These are phyloP conservation scores for Lichtheimia ornata DNA, from an alignment of 371 early-diverging fungal species.

Conservation along the genomic window DNA sequence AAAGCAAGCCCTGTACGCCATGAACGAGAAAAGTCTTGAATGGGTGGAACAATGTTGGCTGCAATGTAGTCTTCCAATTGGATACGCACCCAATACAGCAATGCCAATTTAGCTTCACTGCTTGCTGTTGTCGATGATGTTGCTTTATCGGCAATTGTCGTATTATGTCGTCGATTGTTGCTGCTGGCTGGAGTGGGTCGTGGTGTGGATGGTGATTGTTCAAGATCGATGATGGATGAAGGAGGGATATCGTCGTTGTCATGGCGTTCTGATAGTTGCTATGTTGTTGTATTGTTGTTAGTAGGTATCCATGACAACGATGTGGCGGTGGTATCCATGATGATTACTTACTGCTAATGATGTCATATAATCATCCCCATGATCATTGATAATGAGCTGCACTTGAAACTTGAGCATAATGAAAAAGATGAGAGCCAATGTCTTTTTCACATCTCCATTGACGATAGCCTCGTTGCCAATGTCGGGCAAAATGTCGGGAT, in stretches of 20 bases:
- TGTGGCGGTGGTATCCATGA: too few relatives aligned
- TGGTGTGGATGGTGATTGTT: slow-evolving; percentile 4
- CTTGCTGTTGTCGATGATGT: background rate
- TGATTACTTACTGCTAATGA: slow-evolving; percentile 30
- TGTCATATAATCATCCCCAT: slow-evolving; percentile 40
- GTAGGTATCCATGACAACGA: too few relatives aligned
- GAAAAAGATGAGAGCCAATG: slow-evolving; percentile 80
- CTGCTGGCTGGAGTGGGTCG: background rate
- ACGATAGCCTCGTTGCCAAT: slow-evolving; percentile 86
- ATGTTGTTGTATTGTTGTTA: background rate
- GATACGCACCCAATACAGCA: slow-evolving; percentile 73
- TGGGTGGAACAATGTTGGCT: slow-evolving; percentile 56
- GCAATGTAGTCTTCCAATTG: slow-evolving; percentile 63
- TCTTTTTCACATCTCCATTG: slow-evolving; percentile 84
- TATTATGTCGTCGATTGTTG: background rate
- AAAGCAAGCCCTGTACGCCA: slow-evolving; percentile 80
- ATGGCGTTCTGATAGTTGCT: slow-evolving; percentile 10
- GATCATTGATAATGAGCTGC: slow-evolving; percentile 51
- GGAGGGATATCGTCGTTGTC: background rate
- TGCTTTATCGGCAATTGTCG: background rate
- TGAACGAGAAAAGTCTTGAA: slow-evolving; percentile 68
- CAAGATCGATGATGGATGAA: background rate
- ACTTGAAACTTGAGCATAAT: slow-evolving; percentile 77
- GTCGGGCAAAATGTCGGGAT: slow-evolving; percentile 68
- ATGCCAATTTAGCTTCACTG: slow-evolving; percentile 55